Conservation (phyloP, 176 grass and related monocot genomes). For the Cenchrus purpureus region DNA sequence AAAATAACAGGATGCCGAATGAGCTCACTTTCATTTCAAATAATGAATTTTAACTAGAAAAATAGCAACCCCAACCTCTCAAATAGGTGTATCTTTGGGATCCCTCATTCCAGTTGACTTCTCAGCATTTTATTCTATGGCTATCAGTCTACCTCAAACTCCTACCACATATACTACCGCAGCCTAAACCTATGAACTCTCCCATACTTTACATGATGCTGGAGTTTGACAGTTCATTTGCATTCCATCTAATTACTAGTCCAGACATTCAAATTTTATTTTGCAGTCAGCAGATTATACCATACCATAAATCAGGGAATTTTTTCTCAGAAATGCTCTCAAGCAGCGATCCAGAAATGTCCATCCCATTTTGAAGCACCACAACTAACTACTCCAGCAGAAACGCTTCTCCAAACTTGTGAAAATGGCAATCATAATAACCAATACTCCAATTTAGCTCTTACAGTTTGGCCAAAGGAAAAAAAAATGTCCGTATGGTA, state of each 20-base stretch:
- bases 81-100: background rate
- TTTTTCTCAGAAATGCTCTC: background rate
- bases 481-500: background rate
- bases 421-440: background rate
- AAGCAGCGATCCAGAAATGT: background rate
- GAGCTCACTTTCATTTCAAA: slow-evolving; percentile 15
- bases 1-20: slow-evolving; percentile 15
- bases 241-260: background rate
- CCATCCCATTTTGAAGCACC: slow-evolving; percentile 6
- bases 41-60: slow-evolving; percentile 7
- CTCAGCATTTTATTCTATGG: background rate
- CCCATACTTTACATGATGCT: background rate
- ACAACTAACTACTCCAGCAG: background rate
- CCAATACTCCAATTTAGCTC: background rate
- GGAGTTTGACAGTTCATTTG: background rate
- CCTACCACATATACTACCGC: background rate
- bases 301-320: background rate
- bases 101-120: background rate
- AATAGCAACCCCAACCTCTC: background rate
- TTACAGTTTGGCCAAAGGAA: background rate
- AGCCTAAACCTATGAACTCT: slow-evolving; percentile 11
- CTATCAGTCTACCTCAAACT: background rate
- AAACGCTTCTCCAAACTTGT: background rate
- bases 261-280: background rate
- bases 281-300: background rate